Conservation (phyloP, 2,329 filamentous ascomycete genomes). For the Berkeleyomyces basicola region DNA sequence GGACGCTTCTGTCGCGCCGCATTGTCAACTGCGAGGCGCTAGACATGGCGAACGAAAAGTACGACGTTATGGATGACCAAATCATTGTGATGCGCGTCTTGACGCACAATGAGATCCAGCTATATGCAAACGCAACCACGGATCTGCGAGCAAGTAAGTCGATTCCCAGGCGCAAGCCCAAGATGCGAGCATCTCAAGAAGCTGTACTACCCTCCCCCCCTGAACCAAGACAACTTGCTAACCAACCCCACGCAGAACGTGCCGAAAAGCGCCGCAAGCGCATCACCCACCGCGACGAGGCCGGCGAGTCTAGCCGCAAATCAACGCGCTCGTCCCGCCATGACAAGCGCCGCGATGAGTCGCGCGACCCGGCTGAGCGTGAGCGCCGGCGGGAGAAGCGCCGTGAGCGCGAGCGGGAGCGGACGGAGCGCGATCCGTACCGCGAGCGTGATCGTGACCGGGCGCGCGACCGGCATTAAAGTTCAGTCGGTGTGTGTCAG, state of each 20-base stretch:
- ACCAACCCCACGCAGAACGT: background rate
- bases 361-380: slow-evolving; percentile 7
- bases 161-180: background rate
- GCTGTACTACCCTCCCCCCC: background rate
- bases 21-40: slow-evolving; percentile 82
- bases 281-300: background rate
- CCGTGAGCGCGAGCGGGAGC: slow-evolving; percentile 11
- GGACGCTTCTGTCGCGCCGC: slow-evolving; percentile 82
- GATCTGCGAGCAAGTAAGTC: slow-evolving; percentile 56
- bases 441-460: background rate
- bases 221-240: background rate
- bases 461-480: background rate
- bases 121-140: slow-evolving; percentile 65
- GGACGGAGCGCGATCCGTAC: slow-evolving; percentile 1
- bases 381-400: slow-evolving; percentile 13
- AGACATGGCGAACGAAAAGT: slow-evolving; percentile 74
- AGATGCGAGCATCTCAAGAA: background rate
- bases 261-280: background rate
- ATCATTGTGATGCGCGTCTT: slow-evolving; percentile 84
- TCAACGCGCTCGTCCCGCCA: slow-evolving; percentile 16
- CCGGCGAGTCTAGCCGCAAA: background rate
- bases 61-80: slow-evolving; percentile 80
- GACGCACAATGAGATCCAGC: slow-evolving; percentile 77
- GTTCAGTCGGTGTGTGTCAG: background rate
- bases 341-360: slow-evolving; percentile 6